phyloP scores from a whole-genome alignment of 2,329 filamentous ascomycete species.

The Dothidotthia symphoricarpi region DNA sequence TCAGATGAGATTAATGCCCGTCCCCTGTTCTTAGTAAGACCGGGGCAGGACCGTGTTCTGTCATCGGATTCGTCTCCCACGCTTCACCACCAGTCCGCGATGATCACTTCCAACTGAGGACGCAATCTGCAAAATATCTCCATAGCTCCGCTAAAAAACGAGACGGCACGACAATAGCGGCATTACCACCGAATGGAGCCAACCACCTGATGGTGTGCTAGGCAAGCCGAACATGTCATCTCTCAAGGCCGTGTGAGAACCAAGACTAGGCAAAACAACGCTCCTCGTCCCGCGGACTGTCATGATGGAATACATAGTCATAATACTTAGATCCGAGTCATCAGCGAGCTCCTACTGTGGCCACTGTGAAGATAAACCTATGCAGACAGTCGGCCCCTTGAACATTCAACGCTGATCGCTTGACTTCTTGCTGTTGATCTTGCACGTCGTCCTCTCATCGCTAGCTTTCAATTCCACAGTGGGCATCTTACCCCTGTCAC shows the following conservation, averaged over 20 bases:
- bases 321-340: conserved; percentile 36
- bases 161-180: conserved; percentile 14
- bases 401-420: conserved; percentile 10
- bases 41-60: conserved; percentile 10
- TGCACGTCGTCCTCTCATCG: conserved; percentile 22
- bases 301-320: conserved; percentile 7
- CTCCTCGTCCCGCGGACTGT: conserved; percentile 6
- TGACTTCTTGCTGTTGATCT: conserved; percentile 18
- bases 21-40: conserved; percentile 5
- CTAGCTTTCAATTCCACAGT: too few relatives aligned
- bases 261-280: conserved; percentile 8
- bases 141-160: conserved; percentile 2
- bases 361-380: conserved; percentile 8
- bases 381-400: conserved; percentile 11
- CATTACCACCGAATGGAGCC: conserved; percentile 17
- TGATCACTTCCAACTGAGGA: conserved; percentile 14
- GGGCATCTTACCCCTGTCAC: conserved; percentile 12
- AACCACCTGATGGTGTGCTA: conserved; percentile 6
- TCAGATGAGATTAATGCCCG: conserved; percentile 26
- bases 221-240: conserved; percentile 9
- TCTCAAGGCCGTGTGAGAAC: conserved; percentile 3
- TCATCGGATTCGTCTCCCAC: conserved; percentile 9
- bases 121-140: conserved; percentile 14
- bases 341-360: conserved; percentile 25
- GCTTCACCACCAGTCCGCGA: conserved; percentile 10